phyloP scores from a whole-genome alignment of 768 basidiomycete genomes.

The Agrocybe pediades region DNA sequence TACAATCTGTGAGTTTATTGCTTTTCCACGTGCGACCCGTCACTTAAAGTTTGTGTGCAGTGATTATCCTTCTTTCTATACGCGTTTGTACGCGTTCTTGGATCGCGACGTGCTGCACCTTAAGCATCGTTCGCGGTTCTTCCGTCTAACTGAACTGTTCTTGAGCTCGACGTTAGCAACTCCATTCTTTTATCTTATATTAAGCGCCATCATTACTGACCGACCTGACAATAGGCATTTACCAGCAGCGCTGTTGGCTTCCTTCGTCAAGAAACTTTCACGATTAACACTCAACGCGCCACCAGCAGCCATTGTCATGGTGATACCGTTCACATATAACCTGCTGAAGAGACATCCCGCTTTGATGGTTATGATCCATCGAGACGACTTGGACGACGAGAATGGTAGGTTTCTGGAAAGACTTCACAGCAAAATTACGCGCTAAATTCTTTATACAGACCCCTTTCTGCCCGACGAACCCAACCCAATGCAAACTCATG shows the following conservation, averaged over 20 bases:
- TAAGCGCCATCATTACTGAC: not conserved
- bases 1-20: conserved; percentile 73
- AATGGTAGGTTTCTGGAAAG: conserved; percentile 29
- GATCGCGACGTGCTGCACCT: conserved; percentile 87
- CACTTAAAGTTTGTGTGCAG: conserved; percentile 39
- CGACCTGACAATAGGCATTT: conserved; percentile 60
- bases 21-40: not conserved
- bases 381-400: conserved; percentile 40
- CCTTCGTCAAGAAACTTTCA: conserved; percentile 91
- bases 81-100: conserved; percentile 86
- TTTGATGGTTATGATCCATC: conserved; percentile 93
- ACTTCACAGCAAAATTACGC: not conserved
- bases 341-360: conserved; percentile 89
- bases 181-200: too few species aligned
- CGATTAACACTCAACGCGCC: conserved; percentile 83
- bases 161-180: conserved; percentile 90
- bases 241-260: conserved; percentile 88
- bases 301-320: conserved; percentile 87
- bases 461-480: conserved; percentile 67
- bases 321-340: conserved; percentile 94
- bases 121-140: conserved; percentile 93
- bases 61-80: conserved; percentile 96
- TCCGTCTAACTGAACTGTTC: conserved; percentile 89
- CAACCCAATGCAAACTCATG: conserved; percentile 77
- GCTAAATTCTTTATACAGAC: conserved; percentile 34